Base-by-base conservation (phyloP, 306 rosid species). In the Lupinus albus region DNA sequence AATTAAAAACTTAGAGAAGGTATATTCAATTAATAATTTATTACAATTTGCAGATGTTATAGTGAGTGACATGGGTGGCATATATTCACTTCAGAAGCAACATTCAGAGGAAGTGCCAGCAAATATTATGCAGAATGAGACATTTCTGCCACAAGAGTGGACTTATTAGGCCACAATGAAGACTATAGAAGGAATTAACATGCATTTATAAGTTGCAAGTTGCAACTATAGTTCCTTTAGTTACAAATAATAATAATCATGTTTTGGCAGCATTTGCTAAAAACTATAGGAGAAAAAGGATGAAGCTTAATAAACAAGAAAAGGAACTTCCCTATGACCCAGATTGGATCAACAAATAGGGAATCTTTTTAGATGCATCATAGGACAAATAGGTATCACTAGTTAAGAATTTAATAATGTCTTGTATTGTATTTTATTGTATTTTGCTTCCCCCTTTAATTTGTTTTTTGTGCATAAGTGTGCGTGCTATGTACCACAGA, bases 81-180 rank as follows among this genome's bases (percentile, higher is more conserved):
- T 71, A 83, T 67, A 75, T 60, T 51, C 91, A 57, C 63, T 65
- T 46, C 79, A 84, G 76, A 80, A 81, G 25, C 75, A 70, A 0
- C 78, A 68, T 21, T 9, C 79, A 2, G 67, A n/a, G 64, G 55
- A 51, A 38, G 51, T 42, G 6, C 48, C 74, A 48, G 74, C 73
- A 25, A 62, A 50, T 74, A 65, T 4, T 2, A 0, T 64, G 41
- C 72, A 67, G 25, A 80, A 49, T 72, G 96, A 84, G 56, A 76
- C 35, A 64, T 72, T 76, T 33, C 83, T 93, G 55, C 98, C 98
- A 48, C 86, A 77, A 45, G 97, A 93, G 39, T 93, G 98, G 98
- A 88, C 96, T 0, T 93, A 92, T 69, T 92, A 21, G 18, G 6
- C 38, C 38, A 33, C 25, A 60, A 1, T 56, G 28, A 44, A 58